Evolutionary conservation across 139 green algal species (phyloP), one percentile per base, ranked within the genome.

Genomic region (Chara braunii): DNA sequence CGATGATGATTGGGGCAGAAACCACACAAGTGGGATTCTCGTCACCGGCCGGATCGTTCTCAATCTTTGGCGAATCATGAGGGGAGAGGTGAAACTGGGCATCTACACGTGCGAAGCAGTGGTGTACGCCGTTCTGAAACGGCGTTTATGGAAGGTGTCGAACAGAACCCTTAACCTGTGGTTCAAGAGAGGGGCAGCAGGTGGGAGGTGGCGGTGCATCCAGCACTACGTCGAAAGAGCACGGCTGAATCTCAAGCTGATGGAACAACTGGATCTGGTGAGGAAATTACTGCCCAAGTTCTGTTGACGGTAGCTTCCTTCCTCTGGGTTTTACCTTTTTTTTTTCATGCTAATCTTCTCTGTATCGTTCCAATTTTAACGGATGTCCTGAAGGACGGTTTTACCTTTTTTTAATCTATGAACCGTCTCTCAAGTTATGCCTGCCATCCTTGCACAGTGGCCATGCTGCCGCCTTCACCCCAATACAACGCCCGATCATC

Each of bases 31-130:
- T 8, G 87, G 85, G 31, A 59, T 85, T 14, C 62, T 79, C 48
- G 33, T 77, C n/a, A 29, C 33, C 6, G 93, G 93, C 4, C 84
- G 93, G 37, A 82, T 96, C n/a, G 59, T 96, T 34, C 80, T 99
- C 64, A 98, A 96, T 76, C 64, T 94, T 34, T 99, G 93, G 91
- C 77, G 90, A 6, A 52, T 90, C 28, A 81, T 94, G 75, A 63
- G 73, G 12, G 44, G 23, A 4, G 85, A 88, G 68, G 43, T 94
- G 58, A 86, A 81, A 81, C 83, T 96, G 12, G 70, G 45, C 22
- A 83, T 78, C 44, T 95, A 95, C 83, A 89, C 62, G 37, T 78
- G 90, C 23, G 83, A 96, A 77, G 68, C 50, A 5, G 90, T 85
- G 57, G 83, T 68, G 14, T 83, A 86, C 0, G 87, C 85, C 1